These are phyloP conservation scores for Orbilia brochopaga DNA, from an alignment of 2,329 filamentous ascomycete genomes.

Conservation along the genomic window DNA sequence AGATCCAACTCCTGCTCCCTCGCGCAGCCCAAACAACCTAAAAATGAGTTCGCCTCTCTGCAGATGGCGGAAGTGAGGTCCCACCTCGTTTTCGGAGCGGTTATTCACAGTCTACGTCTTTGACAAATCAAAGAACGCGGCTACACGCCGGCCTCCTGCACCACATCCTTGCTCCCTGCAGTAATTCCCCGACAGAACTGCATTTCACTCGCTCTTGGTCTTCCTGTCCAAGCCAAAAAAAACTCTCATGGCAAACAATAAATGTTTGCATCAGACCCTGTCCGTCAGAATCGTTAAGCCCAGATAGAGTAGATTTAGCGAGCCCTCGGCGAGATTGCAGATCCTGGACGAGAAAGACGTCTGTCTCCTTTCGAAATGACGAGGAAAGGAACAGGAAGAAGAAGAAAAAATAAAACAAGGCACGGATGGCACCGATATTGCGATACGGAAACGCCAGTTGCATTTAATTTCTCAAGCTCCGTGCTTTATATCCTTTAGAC, in stretches of 20 bases:
- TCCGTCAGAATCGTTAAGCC: slow-evolving; percentile 33
- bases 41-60: slow-evolving; percentile 39
- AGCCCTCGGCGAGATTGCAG: slow-evolving; percentile 49
- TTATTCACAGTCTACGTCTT: slow-evolving; percentile 40
- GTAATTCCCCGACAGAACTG: slow-evolving; percentile 49
- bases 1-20: slow-evolving; percentile 18
- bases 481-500: slow-evolving; percentile 24
- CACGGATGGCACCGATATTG: slow-evolving; percentile 2
- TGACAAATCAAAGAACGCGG: slow-evolving; percentile 50
- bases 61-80: slow-evolving; percentile 50
- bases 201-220: slow-evolving; percentile 41
- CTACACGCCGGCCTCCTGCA: slow-evolving; percentile 50
- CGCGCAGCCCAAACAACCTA: slow-evolving; percentile 22
- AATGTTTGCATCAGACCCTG: slow-evolving; percentile 38
- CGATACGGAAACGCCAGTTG: slow-evolving; percentile 18
- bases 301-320: slow-evolving; percentile 49
- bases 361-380: slow-evolving; percentile 24
- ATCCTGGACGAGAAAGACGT: slow-evolving; percentile 31
- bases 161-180: slow-evolving; percentile 44
- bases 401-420: too few relatives aligned
- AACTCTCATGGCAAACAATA: slow-evolving; percentile 35
- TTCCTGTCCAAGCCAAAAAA: slow-evolving; percentile 9
- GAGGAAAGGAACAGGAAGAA: slow-evolving; percentile 11
- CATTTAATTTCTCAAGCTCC: slow-evolving; percentile 11
- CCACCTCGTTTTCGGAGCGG: slow-evolving; percentile 45